These are phyloP conservation scores for Punica granatum DNA, from an alignment of 345 rosid species.

Conservation along the genomic window DNA sequence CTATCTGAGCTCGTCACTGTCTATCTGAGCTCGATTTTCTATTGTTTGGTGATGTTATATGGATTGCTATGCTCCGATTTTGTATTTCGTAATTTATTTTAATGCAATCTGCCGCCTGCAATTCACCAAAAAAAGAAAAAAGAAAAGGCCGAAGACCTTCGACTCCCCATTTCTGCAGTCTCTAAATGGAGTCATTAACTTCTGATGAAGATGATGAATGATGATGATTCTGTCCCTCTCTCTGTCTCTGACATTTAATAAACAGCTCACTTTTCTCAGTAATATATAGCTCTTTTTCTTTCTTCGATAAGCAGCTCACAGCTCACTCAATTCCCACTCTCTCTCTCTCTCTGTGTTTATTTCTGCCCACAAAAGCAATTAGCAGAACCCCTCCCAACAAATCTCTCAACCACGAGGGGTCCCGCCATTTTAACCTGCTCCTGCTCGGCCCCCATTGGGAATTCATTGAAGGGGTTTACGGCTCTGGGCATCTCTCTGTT, in stretches of 20 bases:
- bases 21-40: too few species aligned
- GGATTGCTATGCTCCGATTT: too few species aligned
- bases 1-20: too few species aligned
- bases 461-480: neutral
- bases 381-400: neutral
- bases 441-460: neutral
- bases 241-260: neutral
- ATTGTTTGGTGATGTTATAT: too few species aligned
- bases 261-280: neutral
- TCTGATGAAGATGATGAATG: too few species aligned
- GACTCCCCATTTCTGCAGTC: too few species aligned
- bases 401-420: neutral
- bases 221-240: neutral
- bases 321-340: conserved; percentile 1
- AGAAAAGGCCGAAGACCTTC: too few species aligned
- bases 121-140: too few species aligned
- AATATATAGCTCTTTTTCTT: neutral
- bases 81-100: too few species aligned
- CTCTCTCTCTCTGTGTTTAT: neutral
- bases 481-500: neutral
- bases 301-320: neutral
- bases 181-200: too few species aligned
- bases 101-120: too few species aligned
- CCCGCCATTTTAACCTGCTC: conserved; percentile 2
- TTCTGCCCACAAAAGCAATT: neutral